phyloP scores from a whole-genome alignment of 306 rosid species.

The Prunus kanzakura region DNA sequence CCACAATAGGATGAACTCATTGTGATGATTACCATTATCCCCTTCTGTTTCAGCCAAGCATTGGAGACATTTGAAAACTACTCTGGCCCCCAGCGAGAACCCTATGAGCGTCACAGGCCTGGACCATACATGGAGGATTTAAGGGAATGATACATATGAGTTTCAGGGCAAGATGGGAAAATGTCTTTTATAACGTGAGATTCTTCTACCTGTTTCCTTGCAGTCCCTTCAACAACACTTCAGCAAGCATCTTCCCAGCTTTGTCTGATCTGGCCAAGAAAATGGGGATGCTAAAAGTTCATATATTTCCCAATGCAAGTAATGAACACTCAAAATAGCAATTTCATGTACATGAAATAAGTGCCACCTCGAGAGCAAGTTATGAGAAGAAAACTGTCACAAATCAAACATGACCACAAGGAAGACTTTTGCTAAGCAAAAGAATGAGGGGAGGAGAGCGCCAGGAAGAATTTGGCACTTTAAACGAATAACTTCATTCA shows the following conservation, averaged over 20 bases:
- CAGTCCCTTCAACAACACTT: constrained; percentile 47
- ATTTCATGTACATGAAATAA: neutral
- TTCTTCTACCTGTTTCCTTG: constrained; percentile 62
- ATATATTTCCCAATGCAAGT: neutral
- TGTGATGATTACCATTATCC: constrained; percentile 43
- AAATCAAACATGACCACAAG: neutral
- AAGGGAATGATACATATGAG: constrained; percentile 12
- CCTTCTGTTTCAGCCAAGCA: constrained; percentile 45
- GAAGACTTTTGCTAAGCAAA: neutral
- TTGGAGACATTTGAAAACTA: constrained; percentile 63
- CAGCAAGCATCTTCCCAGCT: constrained; percentile 70
- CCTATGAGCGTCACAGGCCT: constrained; percentile 74
- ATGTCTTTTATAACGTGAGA: constrained; percentile 25
- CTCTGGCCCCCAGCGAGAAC: constrained; percentile 64
- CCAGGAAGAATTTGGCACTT: neutral
- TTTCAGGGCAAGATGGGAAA: constrained; percentile 4
- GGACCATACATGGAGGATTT: constrained; percentile 37
- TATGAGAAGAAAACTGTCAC: neutral
- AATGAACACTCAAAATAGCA: neutral
- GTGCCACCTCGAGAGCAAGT: neutral
- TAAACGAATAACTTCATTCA: too few species aligned
- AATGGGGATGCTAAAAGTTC: neutral
- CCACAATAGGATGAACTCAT: constrained; percentile 12
- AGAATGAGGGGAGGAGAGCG: neutral
- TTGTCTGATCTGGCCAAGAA: constrained; percentile 53